Evolutionary conservation across 1,284 basidiomycete species (phyloP), one percentile per base, ranked within the genome.

Genomic region (Fomes fomentarius): DNA sequence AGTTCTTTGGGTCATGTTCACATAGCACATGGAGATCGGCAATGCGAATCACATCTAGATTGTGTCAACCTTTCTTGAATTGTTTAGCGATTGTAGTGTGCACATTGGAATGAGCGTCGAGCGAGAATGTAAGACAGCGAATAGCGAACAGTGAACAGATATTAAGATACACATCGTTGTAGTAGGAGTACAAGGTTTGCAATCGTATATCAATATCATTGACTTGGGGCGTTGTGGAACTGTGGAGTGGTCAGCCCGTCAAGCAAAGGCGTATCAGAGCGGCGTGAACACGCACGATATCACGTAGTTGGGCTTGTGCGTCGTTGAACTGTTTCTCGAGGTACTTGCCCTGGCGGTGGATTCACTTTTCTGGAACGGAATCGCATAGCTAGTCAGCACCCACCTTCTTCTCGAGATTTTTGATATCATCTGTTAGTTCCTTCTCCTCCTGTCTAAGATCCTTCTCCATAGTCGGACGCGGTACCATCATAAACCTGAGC

Each of bases 271-370:
- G 28, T 6, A 12, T 30, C 28, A 15, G 15, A 15, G 8, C n/a
- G 0, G 5, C 22, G 34, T 12, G 43, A 9, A 24, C 22, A 69
- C 89, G 63, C 63, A 94, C 93, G 48, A 96, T 95, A 71, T 96
- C 93, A 49, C 89, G 84, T 53, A 96, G 73, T 66, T 95, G 94
- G 19, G 76, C 76, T 70, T 95, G 91, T 1, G 94, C 91, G 66
- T 95, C 93, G 56, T 89, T 91, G 69, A 91, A 92, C 68, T 94
- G 92, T 66, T 94, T 95, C 71, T 96, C 93, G 5, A 95, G 78
- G 70, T 89, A 95, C 72, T 95, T 96, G 19, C 85, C 79, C 92
- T 94, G 61, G 1, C n/a, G n/a, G n/a, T n/a, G n/a, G n/a, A n/a
- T n/a, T n/a, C n/a, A n/a, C n/a, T n/a, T n/a, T n/a, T n/a, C n/a